phyloP scores from a whole-genome alignment of 2,329 filamentous ascomycete species.

The Aspergillus sp. region DNA sequence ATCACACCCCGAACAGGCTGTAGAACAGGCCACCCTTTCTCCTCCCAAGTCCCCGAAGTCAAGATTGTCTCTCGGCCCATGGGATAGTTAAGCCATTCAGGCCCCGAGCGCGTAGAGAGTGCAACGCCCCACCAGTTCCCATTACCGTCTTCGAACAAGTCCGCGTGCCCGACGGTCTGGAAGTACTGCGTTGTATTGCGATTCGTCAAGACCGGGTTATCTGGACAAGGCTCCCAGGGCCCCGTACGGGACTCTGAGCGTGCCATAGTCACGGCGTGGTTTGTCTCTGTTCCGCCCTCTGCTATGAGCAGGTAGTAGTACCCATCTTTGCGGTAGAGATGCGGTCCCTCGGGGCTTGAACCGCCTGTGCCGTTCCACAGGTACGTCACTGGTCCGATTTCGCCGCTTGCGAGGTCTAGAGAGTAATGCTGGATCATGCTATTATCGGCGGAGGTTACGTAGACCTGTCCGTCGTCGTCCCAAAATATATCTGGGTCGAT shows the following conservation, averaged over 20 bases:
- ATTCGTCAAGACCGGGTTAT: conserved; percentile 45
- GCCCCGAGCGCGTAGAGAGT: conserved; percentile 43
- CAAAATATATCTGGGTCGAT: conserved; percentile 25
- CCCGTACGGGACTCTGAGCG: conserved; percentile 32
- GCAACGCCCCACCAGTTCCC: conserved; percentile 57
- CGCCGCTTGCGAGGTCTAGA: conserved; percentile 30
- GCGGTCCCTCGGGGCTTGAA: conserved; percentile 32
- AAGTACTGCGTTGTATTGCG: conserved; percentile 40
- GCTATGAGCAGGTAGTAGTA: conserved; percentile 33
- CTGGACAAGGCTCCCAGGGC: conserved; percentile 41
- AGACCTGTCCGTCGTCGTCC: conserved; percentile 16
- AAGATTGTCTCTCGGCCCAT: conserved; percentile 58
- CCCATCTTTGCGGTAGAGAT: conserved; percentile 30
- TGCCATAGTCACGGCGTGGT: conserved; percentile 31
- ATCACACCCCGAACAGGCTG: conserved; percentile 17
- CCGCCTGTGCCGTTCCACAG: conserved; percentile 53
- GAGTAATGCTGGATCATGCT: conserved; percentile 13
- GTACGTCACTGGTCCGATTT: conserved; percentile 2
- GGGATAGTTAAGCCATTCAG: conserved; percentile 44
- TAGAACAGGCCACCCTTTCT: conserved; percentile 48
- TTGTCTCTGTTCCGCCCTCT: conserved; percentile 28
- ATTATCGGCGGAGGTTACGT: conserved; percentile 12
- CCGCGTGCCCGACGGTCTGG: conserved; percentile 58
- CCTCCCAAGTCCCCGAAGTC: conserved; percentile 49
- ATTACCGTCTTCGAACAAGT: conserved; percentile 53